phyloP scores from a whole-genome alignment of 2,329 filamentous ascomycete species.

The Aspergillus phoenicis region DNA sequence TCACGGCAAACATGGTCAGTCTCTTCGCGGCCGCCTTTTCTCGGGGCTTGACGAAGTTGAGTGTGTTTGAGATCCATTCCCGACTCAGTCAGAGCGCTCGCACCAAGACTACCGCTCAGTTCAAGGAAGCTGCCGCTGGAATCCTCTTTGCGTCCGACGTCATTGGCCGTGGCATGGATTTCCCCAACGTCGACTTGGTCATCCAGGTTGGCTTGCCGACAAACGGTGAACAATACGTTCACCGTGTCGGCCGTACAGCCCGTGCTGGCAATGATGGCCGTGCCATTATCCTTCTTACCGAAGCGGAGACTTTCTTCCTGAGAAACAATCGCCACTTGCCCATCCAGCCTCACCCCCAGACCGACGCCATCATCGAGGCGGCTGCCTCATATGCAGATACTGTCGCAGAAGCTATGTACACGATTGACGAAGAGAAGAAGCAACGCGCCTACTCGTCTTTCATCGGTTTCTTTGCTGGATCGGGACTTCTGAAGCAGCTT shows the following conservation, averaged over 20 bases:
- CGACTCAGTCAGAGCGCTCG: constrained; percentile 70
- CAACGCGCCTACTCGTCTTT: constrained; percentile 42
- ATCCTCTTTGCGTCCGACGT: constrained; percentile 55
- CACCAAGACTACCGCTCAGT: constrained; percentile 57
- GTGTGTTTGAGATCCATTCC: constrained; percentile 70
- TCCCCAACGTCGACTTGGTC: constrained; percentile 53
- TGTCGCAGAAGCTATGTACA: constrained; percentile 33
- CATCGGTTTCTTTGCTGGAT: constrained; percentile 40
- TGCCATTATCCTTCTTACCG: constrained; percentile 56
- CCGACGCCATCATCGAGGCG: constrained; percentile 41
- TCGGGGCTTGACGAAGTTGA: constrained; percentile 34
- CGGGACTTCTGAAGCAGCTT: constrained; percentile 34
- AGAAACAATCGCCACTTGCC: constrained; percentile 52
- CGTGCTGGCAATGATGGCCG: constrained; percentile 58
- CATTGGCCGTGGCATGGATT: constrained; percentile 55
- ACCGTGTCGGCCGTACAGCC: constrained; percentile 64
- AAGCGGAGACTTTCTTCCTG: constrained; percentile 57
- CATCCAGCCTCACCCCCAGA: constrained; percentile 52
- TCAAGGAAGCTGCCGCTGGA: constrained; percentile 43
- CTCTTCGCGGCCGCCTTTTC: constrained; percentile 62
- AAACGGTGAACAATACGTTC: constrained; percentile 54
- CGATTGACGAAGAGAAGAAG: constrained; percentile 36
- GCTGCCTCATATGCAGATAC: constrained; percentile 35
- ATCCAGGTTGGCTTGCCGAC: constrained; percentile 55
- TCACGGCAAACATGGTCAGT: constrained; percentile 67